phyloP scores from a whole-genome alignment of 2,329 filamentous ascomycete genomes.

The Colletotrichum kahawae region DNA sequence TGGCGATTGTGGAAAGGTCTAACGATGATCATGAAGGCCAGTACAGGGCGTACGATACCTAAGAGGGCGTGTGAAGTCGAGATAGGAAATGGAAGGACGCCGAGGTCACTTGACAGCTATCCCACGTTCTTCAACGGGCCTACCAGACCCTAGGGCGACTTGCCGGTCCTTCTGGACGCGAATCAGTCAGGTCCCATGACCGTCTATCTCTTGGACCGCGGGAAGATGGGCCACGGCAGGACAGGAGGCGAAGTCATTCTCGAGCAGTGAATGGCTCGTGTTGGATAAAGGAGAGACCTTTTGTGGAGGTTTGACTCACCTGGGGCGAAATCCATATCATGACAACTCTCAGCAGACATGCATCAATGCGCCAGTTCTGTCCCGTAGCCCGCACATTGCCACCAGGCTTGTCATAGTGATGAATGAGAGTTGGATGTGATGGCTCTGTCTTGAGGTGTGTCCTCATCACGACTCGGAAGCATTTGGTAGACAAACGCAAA shows the following conservation, averaged over 20 bases:
- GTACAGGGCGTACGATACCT: background rate
- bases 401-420: background rate
- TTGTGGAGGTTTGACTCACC: background rate
- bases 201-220: background rate
- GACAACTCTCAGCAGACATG: background rate
- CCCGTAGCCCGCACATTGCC: background rate
- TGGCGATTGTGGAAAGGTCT: slow-evolving; percentile 14
- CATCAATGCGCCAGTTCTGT: background rate
- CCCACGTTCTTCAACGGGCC: background rate
- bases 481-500: background rate
- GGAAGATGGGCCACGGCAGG: background rate
- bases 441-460: background rate
- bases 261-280: background rate
- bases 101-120: slow-evolving; percentile 8
- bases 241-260: background rate
- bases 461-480: background rate
- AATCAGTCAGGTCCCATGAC: slow-evolving; percentile 1
- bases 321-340: background rate
- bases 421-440: background rate
- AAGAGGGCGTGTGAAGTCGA: background rate
- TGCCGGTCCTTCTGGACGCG: background rate
- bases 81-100: slow-evolving; percentile 13
- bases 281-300: background rate
- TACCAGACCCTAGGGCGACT: background rate
- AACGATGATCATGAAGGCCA: background rate